A percentile compares a stretch with the other conserved stretches of the same genome.
These are phyloP conservation scores for Infundibulicybe gibba DNA, from an alignment of 768 basidiomycete genomes.

Conservation along the genomic window DNA sequence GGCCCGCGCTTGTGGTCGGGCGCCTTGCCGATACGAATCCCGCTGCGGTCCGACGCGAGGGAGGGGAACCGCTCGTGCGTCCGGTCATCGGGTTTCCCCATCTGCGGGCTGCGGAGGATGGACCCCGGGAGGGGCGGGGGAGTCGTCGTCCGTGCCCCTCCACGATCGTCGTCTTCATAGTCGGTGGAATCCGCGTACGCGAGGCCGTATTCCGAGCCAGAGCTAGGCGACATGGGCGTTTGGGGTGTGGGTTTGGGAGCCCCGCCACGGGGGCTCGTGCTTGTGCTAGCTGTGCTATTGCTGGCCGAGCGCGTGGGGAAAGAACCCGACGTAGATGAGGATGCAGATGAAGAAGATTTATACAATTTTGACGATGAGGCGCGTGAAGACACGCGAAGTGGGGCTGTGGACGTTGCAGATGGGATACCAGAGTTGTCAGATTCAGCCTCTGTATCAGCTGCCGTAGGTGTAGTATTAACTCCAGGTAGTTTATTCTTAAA, in stretches of 20 bases:
- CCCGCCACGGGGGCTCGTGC: neutral
- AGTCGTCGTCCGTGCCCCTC: conserved; percentile 18
- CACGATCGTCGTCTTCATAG: conserved; percentile 31
- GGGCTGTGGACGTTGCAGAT: conserved; percentile 5
- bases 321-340: conserved; percentile 9
- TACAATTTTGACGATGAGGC: neutral
- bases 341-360: conserved; percentile 4
- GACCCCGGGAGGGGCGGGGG: conserved; percentile 16
- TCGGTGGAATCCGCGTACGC: conserved; percentile 50
- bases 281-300: conserved; percentile 12
- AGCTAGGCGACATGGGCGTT: conserved; percentile 26
- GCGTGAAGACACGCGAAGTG: neutral
- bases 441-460: conserved; percentile 4
- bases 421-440: conserved; percentile 9
- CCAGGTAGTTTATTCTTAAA: conserved; percentile 35
- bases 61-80: conserved; percentile 15
- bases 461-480: conserved; percentile 11
- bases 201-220: conserved; percentile 40
- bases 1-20: conserved; percentile 4
- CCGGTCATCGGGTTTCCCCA: conserved; percentile 7
- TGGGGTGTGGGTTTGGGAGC: conserved; percentile 1
- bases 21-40: conserved; percentile 1
- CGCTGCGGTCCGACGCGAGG: conserved; percentile 6
- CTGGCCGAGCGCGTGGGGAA: conserved; percentile 5
- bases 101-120: conserved; percentile 21